phyloP scores from a whole-genome alignment of 129 eudicot genomes.

The Flaveria robusta region DNA sequence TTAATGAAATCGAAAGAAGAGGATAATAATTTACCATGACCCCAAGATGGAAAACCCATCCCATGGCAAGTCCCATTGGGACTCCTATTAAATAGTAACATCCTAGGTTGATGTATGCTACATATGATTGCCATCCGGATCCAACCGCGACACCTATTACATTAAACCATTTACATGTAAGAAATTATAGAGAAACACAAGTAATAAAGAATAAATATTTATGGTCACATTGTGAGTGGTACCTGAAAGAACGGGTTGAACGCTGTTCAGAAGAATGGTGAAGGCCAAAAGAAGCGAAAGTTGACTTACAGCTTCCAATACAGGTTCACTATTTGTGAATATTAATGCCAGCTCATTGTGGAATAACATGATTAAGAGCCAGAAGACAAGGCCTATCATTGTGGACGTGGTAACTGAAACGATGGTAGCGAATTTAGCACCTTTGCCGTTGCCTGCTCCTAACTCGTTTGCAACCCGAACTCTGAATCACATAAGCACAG shows the following conservation, averaged over 20 bases:
- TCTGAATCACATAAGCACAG: conserved; percentile 38
- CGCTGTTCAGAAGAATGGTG: conserved; percentile 78
- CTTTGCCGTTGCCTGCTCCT: conserved; percentile 89
- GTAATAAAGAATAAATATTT: background rate
- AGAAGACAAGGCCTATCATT: conserved; percentile 61
- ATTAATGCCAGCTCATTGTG: conserved; percentile 67
- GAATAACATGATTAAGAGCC: conserved; percentile 59
- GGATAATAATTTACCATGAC: conserved; percentile 57
- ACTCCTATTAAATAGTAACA: conserved; percentile 75
- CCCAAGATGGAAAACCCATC: conserved; percentile 72
- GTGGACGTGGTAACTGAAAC: conserved; percentile 58
- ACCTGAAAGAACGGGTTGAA: conserved; percentile 93
- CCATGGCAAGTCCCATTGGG: conserved; percentile 77
- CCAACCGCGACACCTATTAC: conserved; percentile 85
- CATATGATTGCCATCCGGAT: conserved; percentile 87
- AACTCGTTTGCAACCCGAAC: conserved; percentile 90
- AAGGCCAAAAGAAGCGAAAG: conserved; percentile 74
- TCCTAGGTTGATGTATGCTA: conserved; percentile 78
- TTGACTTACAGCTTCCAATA: conserved; percentile 50
- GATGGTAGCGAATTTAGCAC: conserved; percentile 71
- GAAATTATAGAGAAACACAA: background rate
- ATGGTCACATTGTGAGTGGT: background rate
- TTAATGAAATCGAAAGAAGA: conserved; percentile 1
- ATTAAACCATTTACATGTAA: background rate
- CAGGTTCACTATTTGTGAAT: conserved; percentile 53